phyloP scores from a whole-genome alignment of 2,329 filamentous ascomycete genomes.

The Tolypocladium endophyticum region DNA sequence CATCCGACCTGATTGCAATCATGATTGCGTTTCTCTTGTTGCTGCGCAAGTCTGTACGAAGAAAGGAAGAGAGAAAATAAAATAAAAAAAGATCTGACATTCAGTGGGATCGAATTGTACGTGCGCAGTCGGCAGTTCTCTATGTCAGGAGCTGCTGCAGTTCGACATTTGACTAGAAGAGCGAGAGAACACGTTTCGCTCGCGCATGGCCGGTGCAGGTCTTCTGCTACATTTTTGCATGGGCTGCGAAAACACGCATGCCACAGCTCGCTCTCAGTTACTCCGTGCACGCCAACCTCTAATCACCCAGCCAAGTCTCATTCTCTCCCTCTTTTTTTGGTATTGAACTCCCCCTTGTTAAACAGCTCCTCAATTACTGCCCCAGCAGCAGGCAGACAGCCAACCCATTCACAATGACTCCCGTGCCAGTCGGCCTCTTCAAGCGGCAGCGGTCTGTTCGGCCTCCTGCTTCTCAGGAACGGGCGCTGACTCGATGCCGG shows the following conservation, averaged over 20 bases:
- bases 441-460: conserved; percentile 14
- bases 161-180: too few relatives aligned
- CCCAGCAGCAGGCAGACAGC: neutral
- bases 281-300: neutral
- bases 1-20: neutral
- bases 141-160: too few relatives aligned
- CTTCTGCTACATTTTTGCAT: neutral
- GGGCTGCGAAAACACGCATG: neutral
- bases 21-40: neutral
- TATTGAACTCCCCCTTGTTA: neutral
- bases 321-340: neutral
- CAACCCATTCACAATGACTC: neutral
- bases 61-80: neutral
- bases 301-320: neutral
- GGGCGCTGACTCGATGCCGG: conserved; percentile 18
- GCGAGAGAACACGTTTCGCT: too few relatives aligned
- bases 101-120: neutral
- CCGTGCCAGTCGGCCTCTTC: neutral
- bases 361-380: neutral
- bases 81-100: neutral
- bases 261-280: neutral
- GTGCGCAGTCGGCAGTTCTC: neutral
- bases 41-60: neutral
- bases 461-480: conserved; percentile 21
- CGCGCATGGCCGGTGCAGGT: too few relatives aligned